These are phyloP conservation scores for Bipolaris sorokiniana DNA, from an alignment of 2,329 filamentous ascomycete genomes.

Conservation along the genomic window DNA sequence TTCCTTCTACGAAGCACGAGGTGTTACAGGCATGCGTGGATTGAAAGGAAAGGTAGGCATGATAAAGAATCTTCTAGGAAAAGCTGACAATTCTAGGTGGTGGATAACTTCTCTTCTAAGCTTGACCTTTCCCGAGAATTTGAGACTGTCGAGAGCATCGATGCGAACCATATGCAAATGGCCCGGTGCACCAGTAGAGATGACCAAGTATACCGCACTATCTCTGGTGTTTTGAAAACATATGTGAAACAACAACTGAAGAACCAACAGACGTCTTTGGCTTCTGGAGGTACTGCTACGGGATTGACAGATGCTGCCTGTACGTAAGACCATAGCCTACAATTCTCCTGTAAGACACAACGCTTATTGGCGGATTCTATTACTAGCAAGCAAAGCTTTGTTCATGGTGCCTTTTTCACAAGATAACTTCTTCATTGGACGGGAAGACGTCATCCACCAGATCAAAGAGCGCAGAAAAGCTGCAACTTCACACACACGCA, in stretches of 20 bases:
- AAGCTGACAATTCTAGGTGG: conserved; percentile 39
- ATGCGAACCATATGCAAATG: conserved; percentile 53
- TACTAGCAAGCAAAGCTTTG: conserved; percentile 6
- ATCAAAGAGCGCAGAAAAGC: conserved; percentile 6
- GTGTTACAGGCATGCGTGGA: background rate
- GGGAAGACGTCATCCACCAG: conserved; percentile 14
- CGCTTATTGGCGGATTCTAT: conserved; percentile 3
- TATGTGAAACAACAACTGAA: conserved; percentile 22
- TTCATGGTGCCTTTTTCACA: conserved; percentile 22
- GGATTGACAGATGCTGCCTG: conserved; percentile 1
- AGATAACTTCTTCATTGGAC: conserved; percentile 17
- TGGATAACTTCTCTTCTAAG: conserved; percentile 52
- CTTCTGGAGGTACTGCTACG: background rate
- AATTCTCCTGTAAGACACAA: conserved; percentile 6
- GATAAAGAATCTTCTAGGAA: conserved; percentile 1
- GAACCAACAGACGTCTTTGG: background rate
- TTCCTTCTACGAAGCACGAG: conserved; percentile 45
- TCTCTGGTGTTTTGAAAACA: conserved; percentile 37
- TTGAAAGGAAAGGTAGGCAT: background rate
- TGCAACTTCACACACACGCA: conserved; percentile 4
- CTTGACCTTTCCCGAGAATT: conserved; percentile 41
- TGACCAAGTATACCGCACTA: conserved; percentile 42
- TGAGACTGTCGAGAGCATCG: conserved; percentile 50
- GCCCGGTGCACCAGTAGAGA: conserved; percentile 32
- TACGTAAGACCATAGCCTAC: conserved; percentile 12